A percentile compares a stretch with the other conserved stretches of the same genome.
Evolutionary conservation across 2,329 filamentous ascomycete species (phyloP).

Genomic region (Nothophoma quercina): DNA sequence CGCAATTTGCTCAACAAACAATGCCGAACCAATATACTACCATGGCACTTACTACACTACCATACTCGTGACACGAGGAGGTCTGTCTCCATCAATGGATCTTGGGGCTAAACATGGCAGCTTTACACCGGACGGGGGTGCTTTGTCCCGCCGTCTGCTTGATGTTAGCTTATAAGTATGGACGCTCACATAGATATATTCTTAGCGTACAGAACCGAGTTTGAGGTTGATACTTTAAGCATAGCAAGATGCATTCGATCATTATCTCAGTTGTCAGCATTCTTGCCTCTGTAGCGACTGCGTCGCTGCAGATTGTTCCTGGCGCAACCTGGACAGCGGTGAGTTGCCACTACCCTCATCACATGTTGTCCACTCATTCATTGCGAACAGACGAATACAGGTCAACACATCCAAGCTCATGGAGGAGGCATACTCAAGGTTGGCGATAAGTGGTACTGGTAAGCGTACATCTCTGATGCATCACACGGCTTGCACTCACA

Average conservation of each 20-base stretch:
- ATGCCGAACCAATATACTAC: slow-evolving; percentile 16
- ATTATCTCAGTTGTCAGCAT: slow-evolving; percentile 20
- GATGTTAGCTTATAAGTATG: neutral
- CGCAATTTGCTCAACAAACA: slow-evolving; percentile 24
- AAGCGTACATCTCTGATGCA: slow-evolving; percentile 4
- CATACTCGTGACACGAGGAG: slow-evolving; percentile 22
- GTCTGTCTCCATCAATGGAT: slow-evolving; percentile 19
- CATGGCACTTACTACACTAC: slow-evolving; percentile 10
- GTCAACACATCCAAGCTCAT: slow-evolving; percentile 70
- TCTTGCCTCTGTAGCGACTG: slow-evolving; percentile 30
- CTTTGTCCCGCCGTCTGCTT: neutral
- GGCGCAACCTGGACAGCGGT: slow-evolving; percentile 52
- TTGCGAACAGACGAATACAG: slow-evolving; percentile 49
- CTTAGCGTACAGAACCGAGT: neutral
- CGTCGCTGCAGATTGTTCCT: slow-evolving; percentile 49
- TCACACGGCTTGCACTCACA: no score
- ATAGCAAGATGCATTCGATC: slow-evolving; percentile 30
- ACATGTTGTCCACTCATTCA: slow-evolving; percentile 6
- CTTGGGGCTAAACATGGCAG: neutral
- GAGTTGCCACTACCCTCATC: neutral
- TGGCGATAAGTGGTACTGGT: slow-evolving; percentile 65
- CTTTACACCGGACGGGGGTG: neutral
- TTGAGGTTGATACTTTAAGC: neutral
- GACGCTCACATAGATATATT: neutral
- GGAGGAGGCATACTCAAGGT: slow-evolving; percentile 70